Evolutionary conservation across 73 alveolate genomes (phyloP).

Genomic region (Uronychia binucleata): DNA sequence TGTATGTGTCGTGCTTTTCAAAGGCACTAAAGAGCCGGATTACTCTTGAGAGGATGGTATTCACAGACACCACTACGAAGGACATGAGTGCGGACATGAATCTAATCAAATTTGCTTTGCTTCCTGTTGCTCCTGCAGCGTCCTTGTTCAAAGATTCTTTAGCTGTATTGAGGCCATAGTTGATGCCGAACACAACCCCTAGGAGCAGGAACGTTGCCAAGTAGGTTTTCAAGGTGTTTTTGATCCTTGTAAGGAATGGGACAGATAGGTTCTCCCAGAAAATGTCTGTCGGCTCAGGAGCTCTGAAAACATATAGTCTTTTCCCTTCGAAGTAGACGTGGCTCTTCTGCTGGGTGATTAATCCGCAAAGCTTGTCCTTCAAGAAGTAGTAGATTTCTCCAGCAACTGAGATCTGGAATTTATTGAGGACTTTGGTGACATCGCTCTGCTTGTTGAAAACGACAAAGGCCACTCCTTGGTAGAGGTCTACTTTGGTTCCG

Average conservation of each 20-base stretch:
- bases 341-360: not conserved
- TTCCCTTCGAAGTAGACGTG: conserved; percentile 4
- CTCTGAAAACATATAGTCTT: conserved; percentile 13
- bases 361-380: not conserved
- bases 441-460: not conserved
- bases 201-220: conserved; percentile 45
- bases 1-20: conserved; percentile 73
- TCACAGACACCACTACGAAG: conserved; percentile 53
- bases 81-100: conserved; percentile 59
- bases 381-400: not conserved
- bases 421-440: not conserved
- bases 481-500: conserved; percentile 1
- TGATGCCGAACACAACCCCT: conserved; percentile 62
- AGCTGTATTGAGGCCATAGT: conserved; percentile 52
- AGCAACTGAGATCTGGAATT: not conserved
- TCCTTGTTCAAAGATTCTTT: conserved; percentile 36
- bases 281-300: conserved; percentile 80
- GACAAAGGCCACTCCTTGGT: not conserved
- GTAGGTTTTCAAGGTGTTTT: conserved; percentile 41
- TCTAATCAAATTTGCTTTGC: conserved; percentile 34
- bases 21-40: conserved; percentile 42
- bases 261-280: conserved; percentile 69
- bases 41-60: conserved; percentile 54
- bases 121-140: conserved; percentile 11
- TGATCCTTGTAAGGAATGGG: conserved; percentile 6